Evolutionary conservation across 352 stramenopile genomes (phyloP).

Genomic region (Phytophthora tentaculata): DNA sequence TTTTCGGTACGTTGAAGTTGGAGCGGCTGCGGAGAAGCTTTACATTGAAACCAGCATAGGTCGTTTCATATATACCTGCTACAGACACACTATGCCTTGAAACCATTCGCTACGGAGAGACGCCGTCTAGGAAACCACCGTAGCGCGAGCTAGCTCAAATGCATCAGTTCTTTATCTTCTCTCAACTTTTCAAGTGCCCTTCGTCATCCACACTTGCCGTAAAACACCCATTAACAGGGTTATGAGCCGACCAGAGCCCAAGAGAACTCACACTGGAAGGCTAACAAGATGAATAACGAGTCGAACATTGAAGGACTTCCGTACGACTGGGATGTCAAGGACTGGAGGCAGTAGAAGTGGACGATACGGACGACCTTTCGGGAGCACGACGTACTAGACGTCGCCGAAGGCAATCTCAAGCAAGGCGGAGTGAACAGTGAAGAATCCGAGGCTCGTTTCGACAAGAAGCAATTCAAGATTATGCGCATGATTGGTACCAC

Average conservation of each 20-base stretch:
- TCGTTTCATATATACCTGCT: too few species aligned
- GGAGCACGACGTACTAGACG: slow-evolving; percentile 3
- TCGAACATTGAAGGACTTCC: neutral
- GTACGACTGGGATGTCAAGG: slow-evolving; percentile 9
- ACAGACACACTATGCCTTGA: too few species aligned
- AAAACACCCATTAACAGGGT: slow-evolving; percentile 5
- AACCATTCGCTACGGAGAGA: too few species aligned
- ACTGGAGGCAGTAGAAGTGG: slow-evolving; percentile 9
- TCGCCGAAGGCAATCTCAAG: slow-evolving; percentile 1
- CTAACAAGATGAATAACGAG: neutral
- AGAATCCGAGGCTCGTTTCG: neutral
- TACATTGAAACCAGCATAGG: too few species aligned
- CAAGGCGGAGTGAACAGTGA: neutral
- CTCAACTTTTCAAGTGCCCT: too few species aligned
- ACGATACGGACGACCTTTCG: slow-evolving; percentile 3
- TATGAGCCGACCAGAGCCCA: slow-evolving; percentile 14
- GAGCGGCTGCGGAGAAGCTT: too few species aligned
- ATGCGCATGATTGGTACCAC: slow-evolving; percentile 12
- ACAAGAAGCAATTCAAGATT: slow-evolving; percentile 12
- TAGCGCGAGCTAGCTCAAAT: too few species aligned
- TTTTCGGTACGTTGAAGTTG: too few species aligned
- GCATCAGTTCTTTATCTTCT: too few species aligned
- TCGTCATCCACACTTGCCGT: too few species aligned
- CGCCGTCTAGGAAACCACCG: too few species aligned
- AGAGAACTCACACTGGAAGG: neutral